phyloP scores from a whole-genome alignment of 306 rosid species.

The Trichosanthes cucumerina region DNA sequence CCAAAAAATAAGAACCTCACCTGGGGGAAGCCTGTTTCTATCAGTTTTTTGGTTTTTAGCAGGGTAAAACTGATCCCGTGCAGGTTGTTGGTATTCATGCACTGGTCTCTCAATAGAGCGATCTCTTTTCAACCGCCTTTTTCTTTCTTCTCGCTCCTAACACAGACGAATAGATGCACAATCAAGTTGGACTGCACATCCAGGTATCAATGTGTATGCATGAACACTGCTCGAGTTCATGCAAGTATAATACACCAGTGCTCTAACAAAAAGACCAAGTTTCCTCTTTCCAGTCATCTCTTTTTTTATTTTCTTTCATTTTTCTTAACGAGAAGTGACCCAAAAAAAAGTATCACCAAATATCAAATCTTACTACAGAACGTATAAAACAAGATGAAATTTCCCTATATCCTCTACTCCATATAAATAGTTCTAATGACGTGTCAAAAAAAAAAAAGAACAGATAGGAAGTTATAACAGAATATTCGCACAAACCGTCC shows the following conservation, averaged over 20 bases:
- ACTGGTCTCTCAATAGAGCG: constrained; percentile 72
- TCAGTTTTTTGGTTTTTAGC: constrained; percentile 46
- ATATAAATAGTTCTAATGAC: neutral
- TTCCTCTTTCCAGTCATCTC: neutral
- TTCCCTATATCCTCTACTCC: neutral
- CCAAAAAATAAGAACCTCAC: constrained; percentile 32
- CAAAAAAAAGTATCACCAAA: neutral
- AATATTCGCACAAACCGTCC: neutral
- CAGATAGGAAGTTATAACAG: neutral
- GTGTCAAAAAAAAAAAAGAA: neutral
- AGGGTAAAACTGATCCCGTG: constrained; percentile 51
- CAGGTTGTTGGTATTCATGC: constrained; percentile 44
- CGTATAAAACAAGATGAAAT: constrained; percentile 4
- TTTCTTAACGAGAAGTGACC: neutral
- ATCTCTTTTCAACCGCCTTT: constrained; percentile 65
- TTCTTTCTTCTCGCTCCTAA: constrained; percentile 98
- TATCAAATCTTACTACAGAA: neutral
- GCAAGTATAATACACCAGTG: neutral
- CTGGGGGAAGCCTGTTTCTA: constrained; percentile 77
- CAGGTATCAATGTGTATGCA: neutral
- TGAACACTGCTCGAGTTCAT: neutral
- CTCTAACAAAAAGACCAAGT: neutral
- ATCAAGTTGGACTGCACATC: constrained; percentile 10
- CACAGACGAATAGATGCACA: constrained; percentile 19
- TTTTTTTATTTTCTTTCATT: neutral